phyloP scores from a whole-genome alignment of 2,329 filamentous ascomycete species.

The Moelleriella libera region DNA sequence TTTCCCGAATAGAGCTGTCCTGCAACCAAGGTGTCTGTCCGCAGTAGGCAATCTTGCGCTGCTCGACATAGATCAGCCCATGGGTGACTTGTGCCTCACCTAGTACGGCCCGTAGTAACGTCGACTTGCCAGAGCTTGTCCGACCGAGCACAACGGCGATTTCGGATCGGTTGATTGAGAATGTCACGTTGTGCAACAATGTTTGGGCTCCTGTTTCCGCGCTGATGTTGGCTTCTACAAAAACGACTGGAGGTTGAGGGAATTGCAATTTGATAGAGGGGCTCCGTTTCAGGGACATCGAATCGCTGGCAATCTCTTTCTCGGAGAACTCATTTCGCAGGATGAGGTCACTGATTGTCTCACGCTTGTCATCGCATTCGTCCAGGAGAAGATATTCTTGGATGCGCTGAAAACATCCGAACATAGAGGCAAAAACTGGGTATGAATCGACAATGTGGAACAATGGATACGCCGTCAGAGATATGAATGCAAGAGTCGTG shows the following conservation, averaged over 20 bases:
- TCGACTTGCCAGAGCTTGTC: conserved; percentile 13
- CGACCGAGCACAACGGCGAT: conserved; percentile 3
- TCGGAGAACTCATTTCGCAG: conserved; percentile 7
- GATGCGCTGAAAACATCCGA: conserved; percentile 6
- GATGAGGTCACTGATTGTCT: conserved; percentile 24
- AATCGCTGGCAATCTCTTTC: conserved; percentile 1
- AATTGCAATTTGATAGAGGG: background rate
- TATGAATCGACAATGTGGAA: conserved; percentile 1
- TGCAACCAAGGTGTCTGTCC: conserved; percentile 6
- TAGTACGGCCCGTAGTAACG: conserved; percentile 5
- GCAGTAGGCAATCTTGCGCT: background rate
- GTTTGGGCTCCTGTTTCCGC: conserved; percentile 21
- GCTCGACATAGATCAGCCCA: conserved; percentile 4
- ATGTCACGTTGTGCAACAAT: conserved; percentile 3
- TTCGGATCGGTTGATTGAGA: background rate
- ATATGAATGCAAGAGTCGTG: conserved; percentile 6
- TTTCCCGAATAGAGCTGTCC: conserved; percentile 10
- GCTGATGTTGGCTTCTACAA: conserved; percentile 27
- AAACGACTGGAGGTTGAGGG: conserved; percentile 2
- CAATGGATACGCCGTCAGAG: conserved; percentile 4
- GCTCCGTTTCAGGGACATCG: conserved; percentile 10
- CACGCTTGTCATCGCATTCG: background rate
- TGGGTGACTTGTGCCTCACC: conserved; percentile 4
- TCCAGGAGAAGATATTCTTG: conserved; percentile 5
- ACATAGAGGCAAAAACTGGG: conserved; percentile 1